Evolutionary conservation across 345 rosid genomes (phyloP).

Genomic region (Noccaea bulbosa): DNA sequence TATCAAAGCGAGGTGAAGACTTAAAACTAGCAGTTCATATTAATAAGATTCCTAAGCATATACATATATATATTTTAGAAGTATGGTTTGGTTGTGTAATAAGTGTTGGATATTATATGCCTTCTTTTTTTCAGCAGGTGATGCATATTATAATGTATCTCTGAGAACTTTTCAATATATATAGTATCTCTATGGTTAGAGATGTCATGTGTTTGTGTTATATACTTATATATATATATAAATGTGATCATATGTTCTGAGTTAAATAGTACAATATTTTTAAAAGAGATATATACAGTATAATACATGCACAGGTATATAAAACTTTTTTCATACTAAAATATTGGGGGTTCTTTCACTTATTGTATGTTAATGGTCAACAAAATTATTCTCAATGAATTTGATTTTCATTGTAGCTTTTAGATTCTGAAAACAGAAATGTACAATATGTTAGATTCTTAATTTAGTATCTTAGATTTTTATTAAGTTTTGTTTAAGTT

Average conservation of each 20-base stretch:
- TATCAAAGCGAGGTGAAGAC: conserved; percentile 11
- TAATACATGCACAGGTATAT: not conserved
- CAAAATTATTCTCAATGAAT: not conserved
- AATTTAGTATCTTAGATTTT: too few relatives aligned
- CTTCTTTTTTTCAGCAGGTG: not conserved
- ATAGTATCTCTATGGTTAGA: conserved; percentile 3
- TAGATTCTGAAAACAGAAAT: not conserved
- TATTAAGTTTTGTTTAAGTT: too few relatives aligned
- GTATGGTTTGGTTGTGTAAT: conserved; percentile 29
- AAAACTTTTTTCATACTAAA: not conserved
- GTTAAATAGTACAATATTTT: not conserved
- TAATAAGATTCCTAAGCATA: not conserved
- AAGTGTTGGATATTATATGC: conserved; percentile 24
- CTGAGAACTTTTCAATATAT: conserved; percentile 22
- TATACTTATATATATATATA: not conserved
- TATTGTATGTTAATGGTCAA: not conserved
- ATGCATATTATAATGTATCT: not conserved
- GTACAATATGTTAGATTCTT: too few relatives aligned
- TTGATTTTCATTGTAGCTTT: not conserved
- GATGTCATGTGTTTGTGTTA: conserved; percentile 2
- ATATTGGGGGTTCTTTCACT: too few relatives aligned
- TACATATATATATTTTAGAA: not conserved
- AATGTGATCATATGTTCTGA: not conserved
- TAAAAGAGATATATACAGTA: not conserved
- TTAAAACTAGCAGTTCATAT: not conserved